Evolutionary conservation across 2,329 filamentous ascomycete genomes (phyloP).

Genomic region (Penicillium sp.): DNA sequence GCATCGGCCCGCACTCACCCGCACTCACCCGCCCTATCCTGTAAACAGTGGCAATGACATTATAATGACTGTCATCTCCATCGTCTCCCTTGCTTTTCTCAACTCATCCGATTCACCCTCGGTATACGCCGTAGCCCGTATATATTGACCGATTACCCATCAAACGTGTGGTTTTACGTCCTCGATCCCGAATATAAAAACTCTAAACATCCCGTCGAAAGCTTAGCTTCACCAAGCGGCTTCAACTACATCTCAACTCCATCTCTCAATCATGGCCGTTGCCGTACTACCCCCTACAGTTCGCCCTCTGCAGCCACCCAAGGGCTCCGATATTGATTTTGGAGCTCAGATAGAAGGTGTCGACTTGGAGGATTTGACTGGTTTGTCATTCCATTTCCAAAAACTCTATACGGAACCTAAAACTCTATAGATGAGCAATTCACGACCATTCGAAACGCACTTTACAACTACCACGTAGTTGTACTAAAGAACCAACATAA

Average conservation of each 20-base stretch:
- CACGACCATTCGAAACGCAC: constrained; percentile 60
- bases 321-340: constrained; percentile 53
- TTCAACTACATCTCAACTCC: not conserved
- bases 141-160: not conserved
- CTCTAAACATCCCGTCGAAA: not conserved
- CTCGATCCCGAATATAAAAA: constrained; percentile 9
- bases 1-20: constrained; percentile 12
- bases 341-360: constrained; percentile 60
- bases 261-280: not conserved
- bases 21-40: constrained; percentile 15
- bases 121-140: constrained; percentile 13
- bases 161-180: not conserved
- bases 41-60: not conserved
- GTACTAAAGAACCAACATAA: constrained; percentile 68
- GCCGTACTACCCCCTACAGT: constrained; percentile 19
- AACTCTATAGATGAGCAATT: constrained; percentile 61
- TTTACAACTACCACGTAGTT: constrained; percentile 69
- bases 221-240: not conserved
- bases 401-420: not conserved
- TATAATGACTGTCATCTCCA: not conserved
- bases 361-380: constrained; percentile 62
- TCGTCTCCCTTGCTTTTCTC: not conserved
- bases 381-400: constrained; percentile 43
- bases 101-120: not conserved
- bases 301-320: constrained; percentile 23